Percentiles rank a stretch among this genome's conserved stretches.
Conservation (phyloP, 2,329 filamentous ascomycete species). For the Aspergillus ruber region DNA sequence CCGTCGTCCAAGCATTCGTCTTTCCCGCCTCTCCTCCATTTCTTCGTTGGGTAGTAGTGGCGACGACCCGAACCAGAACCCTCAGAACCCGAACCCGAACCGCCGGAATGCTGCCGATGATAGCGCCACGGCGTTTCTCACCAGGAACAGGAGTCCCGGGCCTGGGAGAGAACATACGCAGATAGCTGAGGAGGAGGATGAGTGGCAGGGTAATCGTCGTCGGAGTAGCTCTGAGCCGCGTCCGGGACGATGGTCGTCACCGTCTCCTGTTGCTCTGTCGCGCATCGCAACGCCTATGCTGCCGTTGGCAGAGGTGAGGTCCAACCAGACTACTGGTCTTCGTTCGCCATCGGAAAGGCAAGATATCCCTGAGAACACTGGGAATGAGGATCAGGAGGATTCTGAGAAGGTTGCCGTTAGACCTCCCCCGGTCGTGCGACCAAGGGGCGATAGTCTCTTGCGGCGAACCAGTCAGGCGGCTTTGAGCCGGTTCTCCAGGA, state of each 20-base stretch:
- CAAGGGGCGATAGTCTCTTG: constrained; percentile 15
- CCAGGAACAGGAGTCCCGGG: background rate
- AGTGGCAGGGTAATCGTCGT: constrained; percentile 26
- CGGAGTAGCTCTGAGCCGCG: constrained; percentile 38
- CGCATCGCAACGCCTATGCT: constrained; percentile 23
- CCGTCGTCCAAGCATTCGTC: constrained; percentile 28
- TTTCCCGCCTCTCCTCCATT: constrained; percentile 15
- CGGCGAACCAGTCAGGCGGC: constrained; percentile 29
- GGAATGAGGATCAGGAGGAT: too few species aligned
- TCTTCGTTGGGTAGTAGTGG: constrained; percentile 1
- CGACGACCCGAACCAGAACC: background rate
- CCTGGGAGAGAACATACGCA: background rate
- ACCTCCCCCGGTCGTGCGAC: background rate
- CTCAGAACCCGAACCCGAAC: background rate
- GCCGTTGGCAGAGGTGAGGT: constrained; percentile 28
- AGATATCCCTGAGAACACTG: background rate
- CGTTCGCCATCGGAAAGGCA: constrained; percentile 1
- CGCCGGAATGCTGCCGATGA: background rate
- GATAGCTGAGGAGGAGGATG: constrained; percentile 16
- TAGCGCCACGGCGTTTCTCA: background rate
- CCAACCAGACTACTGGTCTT: constrained; percentile 12
- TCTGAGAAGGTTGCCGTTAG: background rate
- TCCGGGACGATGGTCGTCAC: constrained; percentile 26
- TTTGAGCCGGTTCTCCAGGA: constrained; percentile 24
- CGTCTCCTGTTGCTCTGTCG: constrained; percentile 14